phyloP scores from a whole-genome alignment of 169 alveolate genomes.

The Plasmodium billcollinsi region DNA sequence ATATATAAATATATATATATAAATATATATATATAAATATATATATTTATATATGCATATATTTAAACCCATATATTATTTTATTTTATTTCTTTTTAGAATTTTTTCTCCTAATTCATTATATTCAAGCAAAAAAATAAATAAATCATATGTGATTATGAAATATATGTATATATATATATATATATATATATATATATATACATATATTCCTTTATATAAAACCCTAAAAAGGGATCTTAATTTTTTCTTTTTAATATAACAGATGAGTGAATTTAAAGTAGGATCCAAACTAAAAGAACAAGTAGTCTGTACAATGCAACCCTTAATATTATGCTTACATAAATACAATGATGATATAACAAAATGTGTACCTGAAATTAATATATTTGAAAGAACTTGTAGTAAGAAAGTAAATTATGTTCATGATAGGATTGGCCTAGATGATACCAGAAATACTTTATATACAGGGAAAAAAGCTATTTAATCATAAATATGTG shows the following conservation, averaged over 20 bases:
- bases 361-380: constrained; percentile 84
- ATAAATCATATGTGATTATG: background rate
- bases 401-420: constrained; percentile 87
- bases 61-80: too few species aligned
- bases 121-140: background rate
- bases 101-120: too few species aligned
- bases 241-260: background rate
- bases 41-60: too few species aligned
- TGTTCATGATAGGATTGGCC: constrained; percentile 90
- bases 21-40: too few species aligned
- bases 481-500: background rate
- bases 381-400: constrained; percentile 87
- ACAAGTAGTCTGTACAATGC: constrained; percentile 86
- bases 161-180: background rate
- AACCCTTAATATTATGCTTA: constrained; percentile 88
- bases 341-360: constrained; percentile 84
- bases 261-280: constrained; percentile 73
- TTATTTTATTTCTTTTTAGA: too few species aligned
- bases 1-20: too few species aligned
- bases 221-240: background rate
- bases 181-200: constrained; percentile 3
- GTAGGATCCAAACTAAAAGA: constrained; percentile 76
- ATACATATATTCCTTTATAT: background rate
- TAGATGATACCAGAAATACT: constrained; percentile 90
- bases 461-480: constrained; percentile 87